A percentile compares a stretch with the other conserved stretches of the same genome.
Conservation (phyloP, 148 eudicot genomes). For the Heliamphora exappendiculata region DNA sequence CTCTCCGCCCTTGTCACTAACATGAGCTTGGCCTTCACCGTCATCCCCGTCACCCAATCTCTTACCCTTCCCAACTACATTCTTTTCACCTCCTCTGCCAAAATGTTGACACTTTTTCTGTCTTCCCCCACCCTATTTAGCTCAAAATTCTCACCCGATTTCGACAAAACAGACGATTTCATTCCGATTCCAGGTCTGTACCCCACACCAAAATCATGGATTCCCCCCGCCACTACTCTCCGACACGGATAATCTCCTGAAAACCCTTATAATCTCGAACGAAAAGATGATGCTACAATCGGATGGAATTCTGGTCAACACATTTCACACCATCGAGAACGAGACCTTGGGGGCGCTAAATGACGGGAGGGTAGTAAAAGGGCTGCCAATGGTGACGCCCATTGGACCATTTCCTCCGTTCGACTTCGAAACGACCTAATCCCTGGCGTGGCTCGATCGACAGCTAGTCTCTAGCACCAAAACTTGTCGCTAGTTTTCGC, state of each 20-base stretch:
- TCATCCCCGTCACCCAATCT: not conserved
- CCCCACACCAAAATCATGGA: constrained; percentile 2
- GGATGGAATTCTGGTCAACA: constrained; percentile 15
- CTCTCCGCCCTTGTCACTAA: constrained; percentile 1
- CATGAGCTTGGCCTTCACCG: constrained; percentile 7
- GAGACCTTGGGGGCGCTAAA: constrained; percentile 17
- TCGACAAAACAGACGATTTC: not conserved
- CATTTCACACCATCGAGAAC: constrained; percentile 13
- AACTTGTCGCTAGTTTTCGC: too few relatives aligned
- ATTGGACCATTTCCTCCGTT: constrained; percentile 18
- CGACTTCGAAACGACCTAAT: not conserved
- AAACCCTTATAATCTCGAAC: not conserved
- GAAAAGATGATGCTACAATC: not conserved
- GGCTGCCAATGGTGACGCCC: constrained; percentile 10
- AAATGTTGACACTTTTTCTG: not conserved
- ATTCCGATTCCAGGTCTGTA: not conserved
- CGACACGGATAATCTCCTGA: not conserved
- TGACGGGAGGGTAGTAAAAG: not conserved
- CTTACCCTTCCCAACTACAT: not conserved
- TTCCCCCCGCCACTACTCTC: constrained; percentile 9
- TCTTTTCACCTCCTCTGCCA: not conserved
- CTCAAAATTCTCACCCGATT: not conserved
- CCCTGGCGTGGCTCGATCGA: constrained; percentile 4
- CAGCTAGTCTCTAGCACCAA: too few relatives aligned
- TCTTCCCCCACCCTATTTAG: not conserved